phyloP scores from a whole-genome alignment of 306 rosid genomes.

The Acacia acuminata region DNA sequence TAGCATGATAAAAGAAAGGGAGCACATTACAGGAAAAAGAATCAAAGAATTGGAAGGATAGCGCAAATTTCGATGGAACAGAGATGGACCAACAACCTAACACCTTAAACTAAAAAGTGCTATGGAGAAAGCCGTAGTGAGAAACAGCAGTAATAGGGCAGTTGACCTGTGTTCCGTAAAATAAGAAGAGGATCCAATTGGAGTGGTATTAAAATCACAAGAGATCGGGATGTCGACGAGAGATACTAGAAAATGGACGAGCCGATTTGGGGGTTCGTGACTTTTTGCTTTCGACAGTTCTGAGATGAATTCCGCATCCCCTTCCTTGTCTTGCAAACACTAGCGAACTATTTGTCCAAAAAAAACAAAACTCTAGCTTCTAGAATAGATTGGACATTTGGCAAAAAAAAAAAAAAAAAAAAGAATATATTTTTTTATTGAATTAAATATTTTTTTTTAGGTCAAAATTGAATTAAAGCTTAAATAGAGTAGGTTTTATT shows the following conservation, averaged over 20 bases:
- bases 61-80: neutral
- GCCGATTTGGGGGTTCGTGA: neutral
- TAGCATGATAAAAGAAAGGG: neutral
- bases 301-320: neutral
- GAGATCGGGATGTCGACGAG: neutral
- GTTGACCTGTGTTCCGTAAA: neutral
- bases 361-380: neutral
- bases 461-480: too few relatives aligned
- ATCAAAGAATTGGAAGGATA: neutral
- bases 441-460: too few relatives aligned
- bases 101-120: neutral
- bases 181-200: neutral
- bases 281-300: neutral
- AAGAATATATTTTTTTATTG: neutral
- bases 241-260: neutral
- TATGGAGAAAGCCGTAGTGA: neutral
- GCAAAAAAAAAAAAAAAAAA: neutral
- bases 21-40: neutral
- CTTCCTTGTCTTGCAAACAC: neutral
- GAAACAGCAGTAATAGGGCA: neutral
- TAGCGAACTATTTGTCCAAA: too few relatives aligned
- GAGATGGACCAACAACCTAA: neutral
- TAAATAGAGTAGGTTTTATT: neutral
- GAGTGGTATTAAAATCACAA: neutral
- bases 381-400: neutral